Percentiles rank a stretch among this genome's conserved stretches.
Conservation (phyloP, 106 monocot species). For the Acanthochlamys bracteata region DNA sequence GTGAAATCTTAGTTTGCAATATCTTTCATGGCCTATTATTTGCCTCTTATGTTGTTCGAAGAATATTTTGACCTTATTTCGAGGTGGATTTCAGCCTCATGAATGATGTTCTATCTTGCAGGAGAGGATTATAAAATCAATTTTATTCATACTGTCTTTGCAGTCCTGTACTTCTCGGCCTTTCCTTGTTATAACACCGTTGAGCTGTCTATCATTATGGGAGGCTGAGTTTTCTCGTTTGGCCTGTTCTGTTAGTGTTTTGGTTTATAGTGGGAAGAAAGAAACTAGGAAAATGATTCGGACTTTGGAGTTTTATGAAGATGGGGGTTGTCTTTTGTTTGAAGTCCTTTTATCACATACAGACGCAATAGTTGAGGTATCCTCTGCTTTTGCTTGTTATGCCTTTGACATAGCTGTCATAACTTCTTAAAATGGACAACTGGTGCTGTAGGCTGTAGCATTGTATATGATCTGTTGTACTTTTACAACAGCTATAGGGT, state of each 20-base stretch:
- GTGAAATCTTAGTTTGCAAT: too few species aligned
- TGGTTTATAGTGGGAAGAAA: constrained; percentile 46
- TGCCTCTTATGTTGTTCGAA: too few species aligned
- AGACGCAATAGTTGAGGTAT: constrained; percentile 30
- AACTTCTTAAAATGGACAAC: too few species aligned
- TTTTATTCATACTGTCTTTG: constrained; percentile 39
- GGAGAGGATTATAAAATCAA: constrained; percentile 54
- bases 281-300: constrained; percentile 39
- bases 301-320: constrained; percentile 50
- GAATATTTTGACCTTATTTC: too few species aligned
- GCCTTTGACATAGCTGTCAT: too few species aligned
- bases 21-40: too few species aligned
- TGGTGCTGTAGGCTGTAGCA: too few species aligned
- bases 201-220: constrained; percentile 45
- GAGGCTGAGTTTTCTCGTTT: constrained; percentile 42
- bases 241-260: constrained; percentile 50
- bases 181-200: constrained; percentile 44
- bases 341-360: constrained; percentile 61
- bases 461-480: too few species aligned
- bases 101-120: constrained; percentile 9
- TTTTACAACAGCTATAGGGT: too few species aligned
- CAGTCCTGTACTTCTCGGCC: constrained; percentile 28
- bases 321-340: constrained; percentile 56
- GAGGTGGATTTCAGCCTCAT: too few species aligned
- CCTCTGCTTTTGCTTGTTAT: not conserved